These are phyloP conservation scores for Cryphonectria nitschkei DNA, from an alignment of 2,329 filamentous ascomycete species.

Conservation along the genomic window DNA sequence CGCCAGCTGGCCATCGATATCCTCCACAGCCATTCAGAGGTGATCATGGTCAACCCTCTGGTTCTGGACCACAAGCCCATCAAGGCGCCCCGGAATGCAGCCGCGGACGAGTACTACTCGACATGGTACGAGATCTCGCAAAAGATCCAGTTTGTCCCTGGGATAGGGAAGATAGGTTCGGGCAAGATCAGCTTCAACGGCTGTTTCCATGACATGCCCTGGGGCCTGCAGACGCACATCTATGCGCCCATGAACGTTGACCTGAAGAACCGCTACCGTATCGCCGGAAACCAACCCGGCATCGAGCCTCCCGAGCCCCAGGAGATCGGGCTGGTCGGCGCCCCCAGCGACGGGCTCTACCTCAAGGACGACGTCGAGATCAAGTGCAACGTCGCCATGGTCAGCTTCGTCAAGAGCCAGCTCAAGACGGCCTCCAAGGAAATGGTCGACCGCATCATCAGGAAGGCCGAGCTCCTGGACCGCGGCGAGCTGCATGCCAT, in stretches of 20 bases:
- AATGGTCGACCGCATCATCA: conserved; percentile 70
- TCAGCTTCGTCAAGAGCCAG: conserved; percentile 68
- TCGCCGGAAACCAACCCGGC: conserved; percentile 70
- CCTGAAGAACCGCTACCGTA: conserved; percentile 69
- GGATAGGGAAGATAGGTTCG: conserved; percentile 66
- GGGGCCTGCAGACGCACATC: conserved; percentile 72
- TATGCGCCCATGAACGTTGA: conserved; percentile 71
- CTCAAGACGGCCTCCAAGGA: conserved; percentile 68
- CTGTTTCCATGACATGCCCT: conserved; percentile 73
- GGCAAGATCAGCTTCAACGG: conserved; percentile 71
- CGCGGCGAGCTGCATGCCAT: conserved; percentile 68
- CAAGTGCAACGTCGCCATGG: conserved; percentile 68
- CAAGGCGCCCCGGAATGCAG: conserved; percentile 67
- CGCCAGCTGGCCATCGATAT: conserved; percentile 74
- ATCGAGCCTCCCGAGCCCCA: conserved; percentile 62
- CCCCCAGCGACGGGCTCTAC: conserved; percentile 67
- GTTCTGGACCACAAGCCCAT: conserved; percentile 67
- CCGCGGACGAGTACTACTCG: conserved; percentile 71
- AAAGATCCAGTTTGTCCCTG: conserved; percentile 69
- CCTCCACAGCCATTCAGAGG: conserved; percentile 70
- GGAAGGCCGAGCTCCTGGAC: conserved; percentile 72
- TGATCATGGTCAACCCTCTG: conserved; percentile 72
- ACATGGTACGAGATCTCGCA: conserved; percentile 76
- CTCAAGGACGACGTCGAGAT: conserved; percentile 73
- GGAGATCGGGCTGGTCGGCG: conserved; percentile 66